Percentiles rank a stretch among this genome's conserved stretches.
Conservation (phyloP, 1,284 basidiomycete genomes). For the Stygiomarasmius scandens region DNA sequence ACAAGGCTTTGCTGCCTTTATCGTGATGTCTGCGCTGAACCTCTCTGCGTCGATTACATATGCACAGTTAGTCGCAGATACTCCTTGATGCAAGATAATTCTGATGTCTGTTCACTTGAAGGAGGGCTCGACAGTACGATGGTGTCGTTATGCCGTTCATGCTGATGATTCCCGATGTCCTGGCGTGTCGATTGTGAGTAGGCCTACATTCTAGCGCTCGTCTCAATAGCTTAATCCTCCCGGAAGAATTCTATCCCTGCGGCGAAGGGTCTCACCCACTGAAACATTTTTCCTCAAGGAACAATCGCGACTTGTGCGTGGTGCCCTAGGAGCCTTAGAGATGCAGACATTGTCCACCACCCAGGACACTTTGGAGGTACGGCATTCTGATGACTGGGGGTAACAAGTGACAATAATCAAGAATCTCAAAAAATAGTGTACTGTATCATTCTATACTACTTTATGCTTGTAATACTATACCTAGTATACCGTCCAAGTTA, state of each 20-base stretch:
- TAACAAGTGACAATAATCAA: neutral
- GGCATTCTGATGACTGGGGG: neutral
- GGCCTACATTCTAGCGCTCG: no score
- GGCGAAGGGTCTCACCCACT: constrained; percentile 22
- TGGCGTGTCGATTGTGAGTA: constrained; percentile 14
- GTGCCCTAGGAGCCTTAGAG: constrained; percentile 17
- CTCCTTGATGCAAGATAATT: neutral
- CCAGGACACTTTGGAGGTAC: neutral
- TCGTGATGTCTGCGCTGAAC: constrained; percentile 21
- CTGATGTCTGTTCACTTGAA: neutral
- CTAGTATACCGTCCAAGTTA: no score
- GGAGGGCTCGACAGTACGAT: constrained; percentile 18
- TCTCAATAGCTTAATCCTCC: neutral
- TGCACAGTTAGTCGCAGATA: constrained; percentile 12
- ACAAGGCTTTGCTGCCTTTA: constrained; percentile 18
- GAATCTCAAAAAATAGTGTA: no score
- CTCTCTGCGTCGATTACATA: constrained; percentile 18
- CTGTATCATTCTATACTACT: no score
- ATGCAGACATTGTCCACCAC: neutral
- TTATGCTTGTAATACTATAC: no score
- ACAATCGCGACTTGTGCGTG: constrained; percentile 22
- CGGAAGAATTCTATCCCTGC: constrained; percentile 25
- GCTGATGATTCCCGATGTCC: constrained; percentile 14
- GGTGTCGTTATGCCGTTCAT: constrained; percentile 19
- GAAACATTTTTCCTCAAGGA: constrained; percentile 17